Percentiles rank a stretch among this genome's conserved stretches.
These are phyloP conservation scores for Fragaria vesca DNA, from an alignment of 306 rosid species.

Conservation along the genomic window DNA sequence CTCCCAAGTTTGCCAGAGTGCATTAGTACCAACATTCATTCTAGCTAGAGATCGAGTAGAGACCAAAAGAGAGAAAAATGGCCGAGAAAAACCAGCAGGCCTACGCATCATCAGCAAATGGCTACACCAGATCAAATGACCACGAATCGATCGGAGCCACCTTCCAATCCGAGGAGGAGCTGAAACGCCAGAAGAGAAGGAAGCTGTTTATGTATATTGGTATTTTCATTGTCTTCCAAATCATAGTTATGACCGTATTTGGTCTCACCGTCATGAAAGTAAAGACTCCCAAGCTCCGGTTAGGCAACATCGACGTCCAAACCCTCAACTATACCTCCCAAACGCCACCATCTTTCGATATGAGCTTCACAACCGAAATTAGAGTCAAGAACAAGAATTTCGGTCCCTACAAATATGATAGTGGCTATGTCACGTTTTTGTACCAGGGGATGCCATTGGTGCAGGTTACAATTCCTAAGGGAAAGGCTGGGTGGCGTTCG, in stretches of 20 bases:
- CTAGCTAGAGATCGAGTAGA: background rate
- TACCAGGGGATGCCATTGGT: background rate
- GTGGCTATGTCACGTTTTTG: background rate
- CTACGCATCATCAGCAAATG: background rate
- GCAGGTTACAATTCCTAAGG: background rate
- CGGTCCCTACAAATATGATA: conserved; percentile 9
- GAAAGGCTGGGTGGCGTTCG: conserved; percentile 10
- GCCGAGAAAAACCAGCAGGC: background rate
- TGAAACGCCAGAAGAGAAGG: background rate
- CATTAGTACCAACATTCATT: background rate
- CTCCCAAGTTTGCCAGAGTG: background rate
- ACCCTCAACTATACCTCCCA: background rate
- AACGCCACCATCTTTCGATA: background rate
- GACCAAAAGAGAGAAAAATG: background rate
- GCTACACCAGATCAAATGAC: conserved; percentile 6
- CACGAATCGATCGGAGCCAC: background rate
- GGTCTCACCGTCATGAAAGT: conserved; percentile 8
- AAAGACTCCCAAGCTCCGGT: conserved; percentile 6
- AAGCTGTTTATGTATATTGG: conserved; percentile 1
- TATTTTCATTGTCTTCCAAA: background rate
- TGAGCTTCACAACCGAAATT: conserved; percentile 6
- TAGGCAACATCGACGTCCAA: background rate
- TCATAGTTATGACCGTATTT: background rate
- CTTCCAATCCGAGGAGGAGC: conserved; percentile 5
- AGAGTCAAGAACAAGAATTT: conserved; percentile 17